A percentile compares a stretch with the other conserved stretches of the same genome.
Evolutionary conservation across 495 filamentous ascomycete species (phyloP).

Genomic region (Podospora didyma): DNA sequence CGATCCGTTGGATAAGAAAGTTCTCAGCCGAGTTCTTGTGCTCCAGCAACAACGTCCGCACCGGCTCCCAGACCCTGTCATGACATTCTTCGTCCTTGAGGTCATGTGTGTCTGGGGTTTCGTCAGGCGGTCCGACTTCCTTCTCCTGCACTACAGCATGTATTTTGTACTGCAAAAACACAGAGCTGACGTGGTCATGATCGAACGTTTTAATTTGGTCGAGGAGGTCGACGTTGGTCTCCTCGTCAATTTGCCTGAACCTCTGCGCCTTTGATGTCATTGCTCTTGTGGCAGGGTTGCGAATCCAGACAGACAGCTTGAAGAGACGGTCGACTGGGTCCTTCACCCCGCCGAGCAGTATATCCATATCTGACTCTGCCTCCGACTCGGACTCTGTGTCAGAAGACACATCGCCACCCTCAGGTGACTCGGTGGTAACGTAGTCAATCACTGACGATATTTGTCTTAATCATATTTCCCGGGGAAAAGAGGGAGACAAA

Average conservation of each 20-base stretch:
- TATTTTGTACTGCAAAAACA: constrained; percentile 7
- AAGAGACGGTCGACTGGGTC: constrained; percentile 21
- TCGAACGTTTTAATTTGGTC: constrained; percentile 6
- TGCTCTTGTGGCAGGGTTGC: constrained; percentile 20
- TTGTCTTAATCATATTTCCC: too few relatives aligned
- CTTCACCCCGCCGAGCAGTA: constrained; percentile 8
- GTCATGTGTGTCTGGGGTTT: too few relatives aligned
- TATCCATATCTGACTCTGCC: background rate
- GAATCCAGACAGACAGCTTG: constrained; percentile 19
- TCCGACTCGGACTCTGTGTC: background rate
- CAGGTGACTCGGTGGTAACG: too few relatives aligned
- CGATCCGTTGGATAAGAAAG: constrained; percentile 20
- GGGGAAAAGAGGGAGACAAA: background rate
- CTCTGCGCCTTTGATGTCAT: constrained; percentile 11
- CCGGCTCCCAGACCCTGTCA: constrained; percentile 4
- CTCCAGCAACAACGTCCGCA: background rate
- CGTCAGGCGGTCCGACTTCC: background rate
- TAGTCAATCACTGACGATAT: too few relatives aligned
- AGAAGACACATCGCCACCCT: too few relatives aligned
- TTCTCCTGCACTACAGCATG: too few relatives aligned
- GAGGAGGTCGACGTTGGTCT: constrained; percentile 18
- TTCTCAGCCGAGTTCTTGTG: background rate
- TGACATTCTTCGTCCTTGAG: too few relatives aligned
- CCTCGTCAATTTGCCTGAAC: constrained; percentile 9
- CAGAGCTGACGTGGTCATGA: constrained; percentile 11